Base-by-base conservation (phyloP, 2,329 filamentous ascomycete genomes). In the Apiospora rasikravindrae region DNA sequence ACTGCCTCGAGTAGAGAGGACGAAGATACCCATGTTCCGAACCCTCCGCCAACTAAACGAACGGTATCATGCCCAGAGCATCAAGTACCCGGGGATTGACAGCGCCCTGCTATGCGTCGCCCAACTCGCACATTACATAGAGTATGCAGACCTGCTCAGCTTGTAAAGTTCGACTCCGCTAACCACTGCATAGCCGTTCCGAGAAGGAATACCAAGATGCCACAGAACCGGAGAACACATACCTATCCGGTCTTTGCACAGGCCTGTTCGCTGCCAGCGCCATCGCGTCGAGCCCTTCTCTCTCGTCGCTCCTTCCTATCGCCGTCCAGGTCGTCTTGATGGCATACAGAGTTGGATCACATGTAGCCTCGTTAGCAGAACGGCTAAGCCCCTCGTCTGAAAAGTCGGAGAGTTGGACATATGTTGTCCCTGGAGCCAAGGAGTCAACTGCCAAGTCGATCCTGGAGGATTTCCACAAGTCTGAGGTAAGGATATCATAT, bases 181-280 rank as follows among this genome's bases (percentile, higher is more conserved):
- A 76, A 84, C 78, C 67, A 40, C 22, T 11, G 73, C 53, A 69
- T 72, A 88, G 87, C 74, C 85, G 86, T 71, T 82, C 82, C 44
- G 87, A 88, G 75, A 88, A 86, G 86, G 82, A 89, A 84, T 84
- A 88, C 81, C 79, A 86, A 80, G 83, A 90, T 86, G 81, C 83
- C 81, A 79, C 88, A 78, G 73, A 82, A 77, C 79, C 86, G 79
- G 78, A 84, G 77, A 80, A 89, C 82, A 88, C 85, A 19, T 83
- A 87, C 77, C 84, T 91, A 33, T 85, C 92, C 40, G 91, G 91
- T 72, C 86, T 93, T 61, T 93, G 91, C 84, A 92, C 90, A 53
- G 92, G 92, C 69, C 85, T 92, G 29, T 88, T 93, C 76, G 91
- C 91, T n/a, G 91, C 90, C n/a, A 85, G 88, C 16, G 91, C 90